Evolutionary conservation across 148 eudicot genomes (phyloP), one percentile per base, ranked within the genome.

Genomic region (Spergularia marina): DNA sequence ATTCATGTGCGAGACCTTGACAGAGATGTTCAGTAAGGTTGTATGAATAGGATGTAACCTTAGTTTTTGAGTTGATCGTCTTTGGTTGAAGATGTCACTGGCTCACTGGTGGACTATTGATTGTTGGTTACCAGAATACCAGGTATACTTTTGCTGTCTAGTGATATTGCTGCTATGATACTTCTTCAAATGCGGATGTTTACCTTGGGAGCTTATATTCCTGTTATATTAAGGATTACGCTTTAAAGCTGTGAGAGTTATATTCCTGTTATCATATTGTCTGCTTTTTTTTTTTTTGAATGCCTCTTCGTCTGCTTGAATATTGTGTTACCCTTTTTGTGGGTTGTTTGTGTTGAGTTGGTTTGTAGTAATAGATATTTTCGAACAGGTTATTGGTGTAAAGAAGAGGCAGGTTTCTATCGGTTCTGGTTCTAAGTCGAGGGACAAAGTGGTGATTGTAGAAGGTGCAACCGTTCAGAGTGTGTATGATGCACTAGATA

Each of bases 381-480:
- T 68, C 21, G 14, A 68, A 59, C 86, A 94, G 98, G 96, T 94
- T 52, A 34, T 94, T 47, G 97, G 98, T 79, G 98, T 94, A 40
- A 94, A 91, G 74, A 90, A 76, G 81, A 87, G 98, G 81, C 98
- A 94, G 76, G 88, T 89, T 47, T 91, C 97, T 10, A 75, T 94
- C 53, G 87, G 95, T 68, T 83, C 93, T 16, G 97, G 97, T 58
- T 94, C 96, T 2, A 91, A 94, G 87, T 94, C 98, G 71, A 90
- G 97, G 84, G 98, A 90, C 86, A 94, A 90, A 82, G 84, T 91
- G 79, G 89, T 94, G 65, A 82, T 91, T 58, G 93, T 94, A 39
- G 92, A 94, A 78, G 96, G 83, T 58, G 87, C 81, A 52, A 82
- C 90, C 51, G 74, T 87, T 53, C 91, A 91, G 78, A 74, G 76